These are phyloP conservation scores for Candida xiaguanensis DNA, from an alignment of 805 yeast genomes.

Conservation along the genomic window DNA sequence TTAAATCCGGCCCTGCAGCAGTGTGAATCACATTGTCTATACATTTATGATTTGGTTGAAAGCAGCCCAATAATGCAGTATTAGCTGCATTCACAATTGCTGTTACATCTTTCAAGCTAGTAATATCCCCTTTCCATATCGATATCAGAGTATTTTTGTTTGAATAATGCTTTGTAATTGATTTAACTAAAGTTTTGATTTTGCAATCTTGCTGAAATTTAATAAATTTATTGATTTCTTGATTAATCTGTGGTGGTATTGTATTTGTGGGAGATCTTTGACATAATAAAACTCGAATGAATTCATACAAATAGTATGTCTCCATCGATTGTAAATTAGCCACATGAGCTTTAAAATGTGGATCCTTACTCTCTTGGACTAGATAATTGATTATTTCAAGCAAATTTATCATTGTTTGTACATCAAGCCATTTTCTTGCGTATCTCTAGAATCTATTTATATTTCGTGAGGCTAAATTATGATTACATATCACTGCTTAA, in stretches of 20 bases:
- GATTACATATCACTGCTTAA: background rate
- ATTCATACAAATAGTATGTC: slow-evolving; percentile 2
- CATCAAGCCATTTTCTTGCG: background rate
- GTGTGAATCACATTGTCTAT: slow-evolving; percentile 8
- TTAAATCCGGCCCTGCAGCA: slow-evolving; percentile 7
- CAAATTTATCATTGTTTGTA: slow-evolving; percentile 1
- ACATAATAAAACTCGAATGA: slow-evolving; percentile 4
- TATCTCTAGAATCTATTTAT: too few species aligned
- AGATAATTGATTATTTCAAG: background rate
- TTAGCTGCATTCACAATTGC: slow-evolving; percentile 9
- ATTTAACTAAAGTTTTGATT: background rate
- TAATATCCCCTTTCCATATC: slow-evolving; percentile 8
- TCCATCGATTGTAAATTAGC: slow-evolving; percentile 4
- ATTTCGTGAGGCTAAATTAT: background rate
- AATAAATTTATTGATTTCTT: background rate
- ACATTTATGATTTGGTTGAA: slow-evolving; percentile 9
- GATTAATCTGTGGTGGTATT: slow-evolving; percentile 2
- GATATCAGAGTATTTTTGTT: slow-evolving; percentile 2
- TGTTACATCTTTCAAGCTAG: slow-evolving; percentile 3
- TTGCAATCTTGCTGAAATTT: slow-evolving; percentile 1
- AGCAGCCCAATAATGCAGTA: slow-evolving; percentile 6
- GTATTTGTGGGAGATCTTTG: background rate
- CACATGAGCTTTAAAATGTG: slow-evolving; percentile 1
- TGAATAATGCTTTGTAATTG: background rate
- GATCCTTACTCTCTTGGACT: background rate